phyloP scores from a whole-genome alignment of 441 rosid species.

The Pelargonium myrrhifolium region DNA sequence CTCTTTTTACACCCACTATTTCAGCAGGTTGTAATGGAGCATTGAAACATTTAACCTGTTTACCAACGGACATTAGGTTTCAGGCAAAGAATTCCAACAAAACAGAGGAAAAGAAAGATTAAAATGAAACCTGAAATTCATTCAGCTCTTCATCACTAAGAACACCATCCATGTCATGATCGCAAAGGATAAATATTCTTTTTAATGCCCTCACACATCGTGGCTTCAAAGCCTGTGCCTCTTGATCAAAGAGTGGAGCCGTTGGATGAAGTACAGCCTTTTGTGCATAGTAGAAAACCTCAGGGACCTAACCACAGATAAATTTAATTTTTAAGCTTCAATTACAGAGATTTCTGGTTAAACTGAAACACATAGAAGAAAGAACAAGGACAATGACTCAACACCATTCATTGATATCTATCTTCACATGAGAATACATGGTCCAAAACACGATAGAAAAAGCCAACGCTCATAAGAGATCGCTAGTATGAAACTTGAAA shows the following conservation, averaged over 20 bases:
- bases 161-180: constrained; percentile 59
- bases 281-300: constrained; percentile 66
- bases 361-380: background rate
- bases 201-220: constrained; percentile 59
- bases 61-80: constrained; percentile 10
- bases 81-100: constrained; percentile 7
- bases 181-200: constrained; percentile 60
- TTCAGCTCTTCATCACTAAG: constrained; percentile 67
- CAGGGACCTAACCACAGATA: constrained; percentile 44
- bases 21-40: constrained; percentile 66
- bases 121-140: constrained; percentile 51
- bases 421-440: background rate
- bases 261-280: constrained; percentile 75
- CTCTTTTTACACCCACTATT: constrained; percentile 58
- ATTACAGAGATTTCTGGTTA: background rate
- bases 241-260: constrained; percentile 67
- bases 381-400: background rate
- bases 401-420: background rate
- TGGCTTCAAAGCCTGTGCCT: constrained; percentile 51
- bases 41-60: constrained; percentile 58
- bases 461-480: background rate
- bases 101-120: constrained; percentile 10
- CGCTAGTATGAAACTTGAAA: background rate
- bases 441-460: background rate
- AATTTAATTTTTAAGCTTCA: constrained; percentile 5